A percentile compares a stretch with the other conserved stretches of the same genome.
phyloP scores from a whole-genome alignment of 495 filamentous ascomycete species.

The Penicillium coffeae region DNA sequence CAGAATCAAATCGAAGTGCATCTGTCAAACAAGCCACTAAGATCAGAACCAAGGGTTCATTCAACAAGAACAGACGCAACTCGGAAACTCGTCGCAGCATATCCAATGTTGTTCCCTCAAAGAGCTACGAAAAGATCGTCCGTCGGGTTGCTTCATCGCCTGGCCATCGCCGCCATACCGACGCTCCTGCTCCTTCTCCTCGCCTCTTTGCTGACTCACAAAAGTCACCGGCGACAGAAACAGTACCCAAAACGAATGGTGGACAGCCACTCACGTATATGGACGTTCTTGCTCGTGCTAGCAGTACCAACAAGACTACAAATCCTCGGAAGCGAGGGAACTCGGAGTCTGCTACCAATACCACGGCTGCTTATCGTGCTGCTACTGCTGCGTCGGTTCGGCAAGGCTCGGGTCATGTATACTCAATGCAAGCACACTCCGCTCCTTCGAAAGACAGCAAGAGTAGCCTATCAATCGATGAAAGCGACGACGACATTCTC shows the following conservation, averaged over 20 bases:
- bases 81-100: conserved; percentile 33
- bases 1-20: conserved; percentile 16
- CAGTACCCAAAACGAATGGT: not conserved
- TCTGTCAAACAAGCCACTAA: conserved; percentile 31
- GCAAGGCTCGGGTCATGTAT: conserved; percentile 17
- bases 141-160: conserved; percentile 17
- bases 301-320: conserved; percentile 1
- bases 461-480: conserved; percentile 22
- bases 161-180: conserved; percentile 37
- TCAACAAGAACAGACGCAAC: conserved; percentile 29
- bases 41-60: conserved; percentile 31
- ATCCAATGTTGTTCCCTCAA: conserved; percentile 29
- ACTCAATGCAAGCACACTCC: conserved; percentile 39
- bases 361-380: conserved; percentile 6
- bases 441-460: conserved; percentile 19
- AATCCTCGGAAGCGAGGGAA: conserved; percentile 8
- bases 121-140: conserved; percentile 18
- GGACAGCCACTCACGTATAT: conserved; percentile 33
- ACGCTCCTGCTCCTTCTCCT: conserved; percentile 35
- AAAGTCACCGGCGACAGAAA: conserved; percentile 1
- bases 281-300: conserved; percentile 28
- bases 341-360: conserved; percentile 16
- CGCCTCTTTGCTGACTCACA: conserved; percentile 27
- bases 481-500: conserved; percentile 39
- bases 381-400: not conserved